Percentiles rank a stretch among this genome's conserved stretches.
phyloP scores from a whole-genome alignment of 2,329 filamentous ascomycete species.

The Daldinia sp. region DNA sequence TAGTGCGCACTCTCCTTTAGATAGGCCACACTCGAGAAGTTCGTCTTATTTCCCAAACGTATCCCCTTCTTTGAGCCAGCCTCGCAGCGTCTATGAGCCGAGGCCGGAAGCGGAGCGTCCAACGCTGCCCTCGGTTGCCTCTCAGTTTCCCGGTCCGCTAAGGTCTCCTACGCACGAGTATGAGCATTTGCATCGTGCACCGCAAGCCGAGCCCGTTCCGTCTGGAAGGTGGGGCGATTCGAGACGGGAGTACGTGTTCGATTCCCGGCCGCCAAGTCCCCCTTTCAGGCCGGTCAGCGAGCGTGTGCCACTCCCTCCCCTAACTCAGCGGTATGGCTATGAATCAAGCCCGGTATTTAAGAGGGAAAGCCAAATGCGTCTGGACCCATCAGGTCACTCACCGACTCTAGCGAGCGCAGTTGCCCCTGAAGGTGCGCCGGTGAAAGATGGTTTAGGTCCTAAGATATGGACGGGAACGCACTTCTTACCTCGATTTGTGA shows the following conservation, averaged over 20 bases:
- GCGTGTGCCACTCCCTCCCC: conserved; percentile 46
- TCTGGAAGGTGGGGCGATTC: conserved; percentile 57
- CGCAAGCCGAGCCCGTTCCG: conserved; percentile 44
- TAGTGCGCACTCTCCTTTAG: conserved; percentile 60
- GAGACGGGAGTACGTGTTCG: conserved; percentile 61
- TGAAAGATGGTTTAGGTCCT: conserved; percentile 72
- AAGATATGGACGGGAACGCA: conserved; percentile 78
- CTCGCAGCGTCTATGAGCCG: conserved; percentile 61
- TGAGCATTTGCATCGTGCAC: conserved; percentile 49
- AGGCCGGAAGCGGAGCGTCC: conserved; percentile 60
- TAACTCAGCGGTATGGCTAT: conserved; percentile 44
- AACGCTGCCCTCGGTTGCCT: conserved; percentile 49
- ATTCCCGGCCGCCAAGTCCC: conserved; percentile 57
- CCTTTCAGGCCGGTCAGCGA: conserved; percentile 47
- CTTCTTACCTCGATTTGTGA: conserved; percentile 74
- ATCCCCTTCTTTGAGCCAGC: conserved; percentile 56
- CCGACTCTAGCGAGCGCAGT: conserved; percentile 50
- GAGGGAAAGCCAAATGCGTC: conserved; percentile 47
- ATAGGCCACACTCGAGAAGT: conserved; percentile 58
- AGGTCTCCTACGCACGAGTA: conserved; percentile 60
- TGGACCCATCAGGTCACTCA: conserved; percentile 46
- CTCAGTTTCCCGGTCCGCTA: conserved; percentile 58
- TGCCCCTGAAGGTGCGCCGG: conserved; percentile 59
- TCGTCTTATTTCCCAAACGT: conserved; percentile 62
- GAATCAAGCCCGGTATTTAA: conserved; percentile 45